These are phyloP conservation scores for Backusella mclennaniae DNA, from an alignment of 192 early-diverging fungal genomes.

Conservation along the genomic window DNA sequence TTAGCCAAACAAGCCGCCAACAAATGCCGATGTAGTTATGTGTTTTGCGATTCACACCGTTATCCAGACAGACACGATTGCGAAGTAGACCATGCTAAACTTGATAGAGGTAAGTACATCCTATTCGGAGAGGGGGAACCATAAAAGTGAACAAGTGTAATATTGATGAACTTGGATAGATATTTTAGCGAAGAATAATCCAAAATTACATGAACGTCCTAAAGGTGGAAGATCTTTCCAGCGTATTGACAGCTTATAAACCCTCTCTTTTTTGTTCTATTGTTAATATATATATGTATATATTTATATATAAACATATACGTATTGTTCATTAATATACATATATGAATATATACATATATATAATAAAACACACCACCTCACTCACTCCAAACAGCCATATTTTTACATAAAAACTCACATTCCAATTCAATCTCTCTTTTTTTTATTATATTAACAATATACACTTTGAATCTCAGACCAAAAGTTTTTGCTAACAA, in stretches of 20 bases:
- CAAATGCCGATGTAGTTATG: slow-evolving; percentile 76
- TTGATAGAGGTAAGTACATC: slow-evolving; percentile 52
- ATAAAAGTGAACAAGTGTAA: background rate
- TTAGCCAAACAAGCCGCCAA: slow-evolving; percentile 76
- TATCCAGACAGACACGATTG: slow-evolving; percentile 73
- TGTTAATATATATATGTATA: background rate
- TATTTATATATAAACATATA: background rate
- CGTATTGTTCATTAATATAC: background rate
- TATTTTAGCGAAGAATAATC: slow-evolving; percentile 71
- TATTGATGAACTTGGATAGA: slow-evolving; percentile 30
- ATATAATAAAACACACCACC: background rate
- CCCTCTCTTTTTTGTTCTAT: background rate
- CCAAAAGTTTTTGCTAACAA: too few relatives aligned
- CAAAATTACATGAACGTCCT: slow-evolving; percentile 68
- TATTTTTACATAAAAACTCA: background rate
- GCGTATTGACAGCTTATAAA: slow-evolving; percentile 53
- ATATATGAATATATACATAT: background rate
- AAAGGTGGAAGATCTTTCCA: slow-evolving; percentile 77
- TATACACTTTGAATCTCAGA: background rate
- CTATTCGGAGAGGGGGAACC: background rate
- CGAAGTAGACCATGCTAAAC: slow-evolving; percentile 71
- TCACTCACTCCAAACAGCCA: background rate
- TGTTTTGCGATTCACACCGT: slow-evolving; percentile 78
- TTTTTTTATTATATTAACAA: background rate
- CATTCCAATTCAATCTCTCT: background rate